Conservation (phyloP, 768 basidiomycete species). For the Auricularia sp. region DNA sequence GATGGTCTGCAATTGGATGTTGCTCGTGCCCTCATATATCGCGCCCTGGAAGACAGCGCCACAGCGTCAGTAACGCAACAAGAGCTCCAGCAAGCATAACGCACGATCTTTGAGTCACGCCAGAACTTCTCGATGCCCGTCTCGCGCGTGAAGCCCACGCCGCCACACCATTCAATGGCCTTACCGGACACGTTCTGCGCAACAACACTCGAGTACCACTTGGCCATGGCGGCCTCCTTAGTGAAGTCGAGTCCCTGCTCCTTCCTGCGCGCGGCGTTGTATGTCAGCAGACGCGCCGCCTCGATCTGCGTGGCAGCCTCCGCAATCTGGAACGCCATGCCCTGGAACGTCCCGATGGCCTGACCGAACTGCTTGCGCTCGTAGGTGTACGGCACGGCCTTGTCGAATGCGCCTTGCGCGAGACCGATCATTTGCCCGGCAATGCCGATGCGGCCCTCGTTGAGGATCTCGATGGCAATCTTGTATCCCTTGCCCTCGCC, state of each 20-base stretch:
- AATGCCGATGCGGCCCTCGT: slow-evolving; percentile 96
- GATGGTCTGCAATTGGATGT: slow-evolving; percentile 95
- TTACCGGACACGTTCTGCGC: slow-evolving; percentile 80
- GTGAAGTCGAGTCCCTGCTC: slow-evolving; percentile 81
- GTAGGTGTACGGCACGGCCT: slow-evolving; percentile 91
- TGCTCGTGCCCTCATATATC: slow-evolving; percentile 93
- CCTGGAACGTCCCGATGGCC: slow-evolving; percentile 88
- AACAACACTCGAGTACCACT: slow-evolving; percentile 82
- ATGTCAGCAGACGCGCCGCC: slow-evolving; percentile 80
- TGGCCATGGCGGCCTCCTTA: slow-evolving; percentile 97
- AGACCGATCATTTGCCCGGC: slow-evolving; percentile 98
- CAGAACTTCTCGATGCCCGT: slow-evolving; percentile 94
- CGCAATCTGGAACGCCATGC: slow-evolving; percentile 92
- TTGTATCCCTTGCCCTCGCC: slow-evolving; percentile 90
- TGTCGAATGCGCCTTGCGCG: slow-evolving; percentile 94
- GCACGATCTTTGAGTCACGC: slow-evolving; percentile 92
- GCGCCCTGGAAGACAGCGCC: slow-evolving; percentile 46
- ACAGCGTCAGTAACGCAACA: background rate
- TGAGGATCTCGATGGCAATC: slow-evolving; percentile 94
- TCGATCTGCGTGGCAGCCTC: slow-evolving; percentile 85
- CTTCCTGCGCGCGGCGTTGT: slow-evolving; percentile 92
- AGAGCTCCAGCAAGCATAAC: slow-evolving; percentile 19
- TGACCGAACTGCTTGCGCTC: slow-evolving; percentile 92
- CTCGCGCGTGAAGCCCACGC: slow-evolving; percentile 86
- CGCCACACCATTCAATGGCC: slow-evolving; percentile 96